Evolutionary conservation across 768 basidiomycete genomes (phyloP).

Genomic region (Boletus tomentosulus): DNA sequence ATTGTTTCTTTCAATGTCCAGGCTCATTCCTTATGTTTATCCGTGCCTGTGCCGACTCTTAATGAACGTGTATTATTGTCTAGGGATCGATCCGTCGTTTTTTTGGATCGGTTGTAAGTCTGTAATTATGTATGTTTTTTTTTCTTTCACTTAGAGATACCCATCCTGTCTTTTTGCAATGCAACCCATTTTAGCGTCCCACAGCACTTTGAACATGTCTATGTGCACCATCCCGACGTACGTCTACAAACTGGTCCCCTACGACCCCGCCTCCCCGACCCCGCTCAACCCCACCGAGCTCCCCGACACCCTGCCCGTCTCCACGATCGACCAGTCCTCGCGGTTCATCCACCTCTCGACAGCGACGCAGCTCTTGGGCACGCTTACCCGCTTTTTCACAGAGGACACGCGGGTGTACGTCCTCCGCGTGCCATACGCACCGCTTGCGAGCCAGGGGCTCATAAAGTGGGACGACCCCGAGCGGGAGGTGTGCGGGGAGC

Average conservation of each 20-base stretch:
- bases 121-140: conserved; percentile 17
- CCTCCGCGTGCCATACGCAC: conserved; percentile 40
- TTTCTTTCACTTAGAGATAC: conserved; percentile 23
- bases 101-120: conserved; percentile 12
- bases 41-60: conserved; percentile 8
- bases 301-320: conserved; percentile 46
- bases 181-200: no score
- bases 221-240: conserved; percentile 37
- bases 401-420: conserved; percentile 39
- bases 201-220: conserved; percentile 1
- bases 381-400: conserved; percentile 44
- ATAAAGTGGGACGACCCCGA: conserved; percentile 50
- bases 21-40: conserved; percentile 11
- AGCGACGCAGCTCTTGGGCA: conserved; percentile 43
- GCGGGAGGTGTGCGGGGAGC: conserved; percentile 36
- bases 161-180: conserved; percentile 8
- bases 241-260: conserved; percentile 58
- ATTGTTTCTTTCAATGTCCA: neutral
- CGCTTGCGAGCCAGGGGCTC: conserved; percentile 26
- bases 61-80: conserved; percentile 22
- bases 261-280: conserved; percentile 35
- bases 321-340: conserved; percentile 41
- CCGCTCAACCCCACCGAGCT: conserved; percentile 33
- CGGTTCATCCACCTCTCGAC: conserved; percentile 58
- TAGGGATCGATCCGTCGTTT: neutral